A percentile compares a stretch with the other conserved stretches of the same genome.
Conservation (phyloP, 2,329 filamentous ascomycete genomes). For the Aspergillus fumigatus region DNA sequence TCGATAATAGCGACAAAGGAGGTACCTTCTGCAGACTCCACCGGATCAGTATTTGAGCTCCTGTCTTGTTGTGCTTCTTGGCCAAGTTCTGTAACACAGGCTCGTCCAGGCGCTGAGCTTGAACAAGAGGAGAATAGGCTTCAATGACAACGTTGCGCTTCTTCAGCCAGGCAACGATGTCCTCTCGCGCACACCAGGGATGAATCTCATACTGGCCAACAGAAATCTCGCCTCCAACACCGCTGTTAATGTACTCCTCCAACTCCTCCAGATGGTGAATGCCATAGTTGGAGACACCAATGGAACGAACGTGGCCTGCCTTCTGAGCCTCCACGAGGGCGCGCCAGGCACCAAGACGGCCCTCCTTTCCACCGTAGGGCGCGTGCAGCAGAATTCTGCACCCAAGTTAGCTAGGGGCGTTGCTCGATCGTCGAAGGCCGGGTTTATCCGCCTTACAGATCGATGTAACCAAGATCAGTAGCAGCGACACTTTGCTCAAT, state of each 20-base stretch:
- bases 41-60: slow-evolving; percentile 55
- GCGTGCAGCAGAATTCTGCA: slow-evolving; percentile 37
- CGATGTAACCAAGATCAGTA: slow-evolving; percentile 62
- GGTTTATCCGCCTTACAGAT: slow-evolving; percentile 47
- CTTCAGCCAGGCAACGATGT: slow-evolving; percentile 74
- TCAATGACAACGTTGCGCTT: slow-evolving; percentile 60
- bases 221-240: slow-evolving; percentile 61
- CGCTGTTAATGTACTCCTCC: slow-evolving; percentile 36
- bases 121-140: slow-evolving; percentile 47
- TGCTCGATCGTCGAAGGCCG: background rate
- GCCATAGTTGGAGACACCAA: slow-evolving; percentile 40
- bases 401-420: background rate
- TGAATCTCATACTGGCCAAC: slow-evolving; percentile 89
- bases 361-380: slow-evolving; percentile 35
- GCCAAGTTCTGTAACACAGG: slow-evolving; percentile 47
- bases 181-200: slow-evolving; percentile 75
- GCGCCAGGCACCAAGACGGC: slow-evolving; percentile 37
- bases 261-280: slow-evolving; percentile 39
- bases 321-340: slow-evolving; percentile 39
- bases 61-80: slow-evolving; percentile 55
- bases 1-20: background rate
- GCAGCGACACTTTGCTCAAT: slow-evolving; percentile 60
- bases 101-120: slow-evolving; percentile 48
- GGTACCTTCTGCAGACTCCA: slow-evolving; percentile 58
- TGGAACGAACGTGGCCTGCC: slow-evolving; percentile 35